Percentiles rank a stretch among this genome's conserved stretches.
These are phyloP conservation scores for Exophiala aquamarina DNA, from an alignment of 2,329 filamentous ascomycete species.

Conservation along the genomic window DNA sequence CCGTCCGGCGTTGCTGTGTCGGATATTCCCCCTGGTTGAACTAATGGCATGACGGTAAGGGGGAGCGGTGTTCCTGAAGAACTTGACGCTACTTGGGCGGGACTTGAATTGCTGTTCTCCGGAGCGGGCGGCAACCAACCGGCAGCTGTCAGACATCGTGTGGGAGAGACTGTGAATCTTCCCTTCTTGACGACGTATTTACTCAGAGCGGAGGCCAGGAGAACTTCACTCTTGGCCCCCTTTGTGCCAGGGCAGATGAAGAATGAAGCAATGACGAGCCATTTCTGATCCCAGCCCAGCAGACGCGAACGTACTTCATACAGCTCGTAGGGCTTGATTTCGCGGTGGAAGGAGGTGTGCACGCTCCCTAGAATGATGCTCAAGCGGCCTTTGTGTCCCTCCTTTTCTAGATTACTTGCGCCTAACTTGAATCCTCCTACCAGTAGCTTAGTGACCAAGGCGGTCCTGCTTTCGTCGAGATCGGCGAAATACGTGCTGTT, in stretches of 20 bases:
- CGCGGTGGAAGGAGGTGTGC: conserved; percentile 69
- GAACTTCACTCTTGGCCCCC: conserved; percentile 48
- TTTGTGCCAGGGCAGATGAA: conserved; percentile 57
- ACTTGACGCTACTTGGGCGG: conserved; percentile 1
- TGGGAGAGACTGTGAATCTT: conserved; percentile 79
- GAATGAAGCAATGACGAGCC: conserved; percentile 74
- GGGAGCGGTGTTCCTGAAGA: conserved; percentile 10
- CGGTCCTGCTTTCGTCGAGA: conserved; percentile 70
- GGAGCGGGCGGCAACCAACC: conserved; percentile 74
- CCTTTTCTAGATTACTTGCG: conserved; percentile 50
- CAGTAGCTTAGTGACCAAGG: conserved; percentile 71
- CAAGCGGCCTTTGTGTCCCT: conserved; percentile 46
- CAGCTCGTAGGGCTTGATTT: conserved; percentile 67
- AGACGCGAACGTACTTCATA: conserved; percentile 75
- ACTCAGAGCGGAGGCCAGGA: conserved; percentile 70
- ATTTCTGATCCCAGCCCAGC: conserved; percentile 76
- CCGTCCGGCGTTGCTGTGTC: conserved; percentile 14
- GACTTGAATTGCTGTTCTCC: conserved; percentile 45
- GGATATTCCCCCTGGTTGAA: no score
- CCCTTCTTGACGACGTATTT: conserved; percentile 85
- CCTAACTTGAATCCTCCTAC: conserved; percentile 55
- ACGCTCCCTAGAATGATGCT: conserved; percentile 71
- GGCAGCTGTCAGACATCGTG: conserved; percentile 69
- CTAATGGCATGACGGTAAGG: background rate
- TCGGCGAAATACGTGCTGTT: conserved; percentile 59